Conservation (phyloP, 2,329 filamentous ascomycete genomes). For the Fusarium annulatum region DNA sequence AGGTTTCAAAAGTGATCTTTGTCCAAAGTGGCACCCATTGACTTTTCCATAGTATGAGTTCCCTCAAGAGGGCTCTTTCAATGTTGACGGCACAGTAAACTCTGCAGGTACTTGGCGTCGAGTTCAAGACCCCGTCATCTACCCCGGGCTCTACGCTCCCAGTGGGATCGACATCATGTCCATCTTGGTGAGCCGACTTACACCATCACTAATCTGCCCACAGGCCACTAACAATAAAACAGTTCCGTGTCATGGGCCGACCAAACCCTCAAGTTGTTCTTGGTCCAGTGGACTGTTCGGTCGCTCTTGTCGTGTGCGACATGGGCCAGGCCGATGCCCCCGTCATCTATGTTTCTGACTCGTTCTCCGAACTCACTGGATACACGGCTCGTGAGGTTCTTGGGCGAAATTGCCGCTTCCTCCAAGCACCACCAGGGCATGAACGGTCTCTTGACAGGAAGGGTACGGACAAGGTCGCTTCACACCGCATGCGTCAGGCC, state of each 20-base stretch:
- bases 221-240: conserved; percentile 16
- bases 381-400: conserved; percentile 80
- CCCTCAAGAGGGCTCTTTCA: conserved; percentile 36
- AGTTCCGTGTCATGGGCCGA: conserved; percentile 73
- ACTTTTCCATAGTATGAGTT: conserved; percentile 41
- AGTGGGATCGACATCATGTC: conserved; percentile 67
- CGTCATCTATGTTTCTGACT: conserved; percentile 85
- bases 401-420: conserved; percentile 85
- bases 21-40: neutral
- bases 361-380: conserved; percentile 82
- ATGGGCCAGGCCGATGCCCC: conserved; percentile 78
- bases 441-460: conserved; percentile 15
- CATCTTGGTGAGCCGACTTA: conserved; percentile 58
- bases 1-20: neutral
- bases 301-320: conserved; percentile 85
- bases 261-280: conserved; percentile 81
- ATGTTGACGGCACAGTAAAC: conserved; percentile 36
- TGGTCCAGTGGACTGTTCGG: conserved; percentile 85
- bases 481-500: conserved; percentile 64
- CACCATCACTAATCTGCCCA: neutral
- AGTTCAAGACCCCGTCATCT: conserved; percentile 61
- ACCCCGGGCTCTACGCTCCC: conserved; percentile 65
- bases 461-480: conserved; percentile 59
- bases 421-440: conserved; percentile 77
- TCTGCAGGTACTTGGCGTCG: conserved; percentile 41